Percentiles rank a stretch among this genome's conserved stretches.
phyloP scores from a whole-genome alignment of 2,329 filamentous ascomycete species.

The Colletotrichum lindemuthianum region DNA sequence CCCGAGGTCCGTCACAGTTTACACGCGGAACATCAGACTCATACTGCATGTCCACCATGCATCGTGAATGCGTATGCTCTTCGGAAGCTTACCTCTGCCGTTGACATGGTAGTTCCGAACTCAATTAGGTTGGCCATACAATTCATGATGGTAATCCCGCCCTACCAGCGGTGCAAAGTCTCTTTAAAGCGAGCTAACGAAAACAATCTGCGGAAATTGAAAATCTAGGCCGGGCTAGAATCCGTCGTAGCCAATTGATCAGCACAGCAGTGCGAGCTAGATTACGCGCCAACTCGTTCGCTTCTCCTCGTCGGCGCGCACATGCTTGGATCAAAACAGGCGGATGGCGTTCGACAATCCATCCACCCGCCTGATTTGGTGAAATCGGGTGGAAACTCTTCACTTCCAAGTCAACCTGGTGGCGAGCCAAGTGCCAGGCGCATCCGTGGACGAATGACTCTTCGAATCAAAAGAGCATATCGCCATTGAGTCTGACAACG shows the following conservation, averaged over 20 bases:
- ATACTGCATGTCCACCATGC: neutral
- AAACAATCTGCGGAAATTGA: neutral
- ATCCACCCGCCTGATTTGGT: neutral
- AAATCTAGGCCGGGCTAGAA: constrained; percentile 30
- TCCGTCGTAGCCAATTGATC: constrained; percentile 19
- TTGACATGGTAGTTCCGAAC: constrained; percentile 10
- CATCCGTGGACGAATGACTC: too few species aligned
- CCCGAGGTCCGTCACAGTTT: constrained; percentile 6
- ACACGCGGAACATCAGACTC: constrained; percentile 20
- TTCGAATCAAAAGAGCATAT: neutral
- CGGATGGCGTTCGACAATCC: neutral
- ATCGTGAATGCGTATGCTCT: neutral
- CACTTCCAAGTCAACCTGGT: too few species aligned
- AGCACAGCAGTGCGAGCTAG: constrained; percentile 12
- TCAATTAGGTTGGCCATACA: constrained; percentile 5
- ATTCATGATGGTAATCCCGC: constrained; percentile 11
- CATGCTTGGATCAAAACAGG: constrained; percentile 4
- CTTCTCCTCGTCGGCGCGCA: constrained; percentile 26
- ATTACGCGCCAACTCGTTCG: constrained; percentile 29
- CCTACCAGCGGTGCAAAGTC: constrained; percentile 15
- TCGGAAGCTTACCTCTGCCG: constrained; percentile 1
- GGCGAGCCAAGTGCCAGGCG: too few species aligned
- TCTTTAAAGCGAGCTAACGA: constrained; percentile 8
- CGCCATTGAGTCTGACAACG: neutral
- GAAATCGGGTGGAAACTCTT: neutral